Conservation (phyloP, 2,329 filamentous ascomycete species). For the Alternaria alternata region DNA sequence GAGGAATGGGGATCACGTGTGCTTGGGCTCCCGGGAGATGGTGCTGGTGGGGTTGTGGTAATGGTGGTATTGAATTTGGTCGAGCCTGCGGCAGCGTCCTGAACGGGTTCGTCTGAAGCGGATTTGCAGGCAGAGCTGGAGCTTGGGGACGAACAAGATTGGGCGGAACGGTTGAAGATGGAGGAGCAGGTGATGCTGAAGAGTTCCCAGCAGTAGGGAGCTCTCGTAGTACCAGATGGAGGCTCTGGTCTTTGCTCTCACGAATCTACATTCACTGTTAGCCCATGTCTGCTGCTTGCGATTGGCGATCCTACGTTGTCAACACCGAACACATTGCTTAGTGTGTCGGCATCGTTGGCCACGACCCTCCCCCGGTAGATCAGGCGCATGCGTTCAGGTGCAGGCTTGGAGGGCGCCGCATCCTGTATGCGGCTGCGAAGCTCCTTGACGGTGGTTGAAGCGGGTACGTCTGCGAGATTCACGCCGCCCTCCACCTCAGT, state of each 20-base stretch:
- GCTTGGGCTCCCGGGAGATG: conserved; percentile 19
- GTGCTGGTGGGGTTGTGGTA: conserved; percentile 27
- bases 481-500: conserved; percentile 48
- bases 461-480: conserved; percentile 40
- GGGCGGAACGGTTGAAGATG: conserved; percentile 50
- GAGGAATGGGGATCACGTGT: conserved; percentile 24
- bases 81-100: conserved; percentile 36
- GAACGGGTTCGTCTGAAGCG: conserved; percentile 45
- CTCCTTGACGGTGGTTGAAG: conserved; percentile 57
- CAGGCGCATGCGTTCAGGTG: conserved; percentile 60
- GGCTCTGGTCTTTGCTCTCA: conserved; percentile 47
- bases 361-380: conserved; percentile 67
- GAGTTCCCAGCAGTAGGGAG: conserved; percentile 24
- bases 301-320: conserved; percentile 54
- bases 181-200: conserved; percentile 27
- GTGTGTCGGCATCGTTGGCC: conserved; percentile 56
- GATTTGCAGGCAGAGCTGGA: conserved; percentile 24
- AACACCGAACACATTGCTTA: conserved; percentile 61
- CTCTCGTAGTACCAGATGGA: conserved; percentile 51
- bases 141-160: conserved; percentile 40
- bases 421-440: conserved; percentile 63
- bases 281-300: neutral
- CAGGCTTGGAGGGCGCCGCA: conserved; percentile 53
- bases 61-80: conserved; percentile 39
- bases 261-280: conserved; percentile 42